Conservation (phyloP, 176 grass and related monocot species). For the Areca catechu region DNA sequence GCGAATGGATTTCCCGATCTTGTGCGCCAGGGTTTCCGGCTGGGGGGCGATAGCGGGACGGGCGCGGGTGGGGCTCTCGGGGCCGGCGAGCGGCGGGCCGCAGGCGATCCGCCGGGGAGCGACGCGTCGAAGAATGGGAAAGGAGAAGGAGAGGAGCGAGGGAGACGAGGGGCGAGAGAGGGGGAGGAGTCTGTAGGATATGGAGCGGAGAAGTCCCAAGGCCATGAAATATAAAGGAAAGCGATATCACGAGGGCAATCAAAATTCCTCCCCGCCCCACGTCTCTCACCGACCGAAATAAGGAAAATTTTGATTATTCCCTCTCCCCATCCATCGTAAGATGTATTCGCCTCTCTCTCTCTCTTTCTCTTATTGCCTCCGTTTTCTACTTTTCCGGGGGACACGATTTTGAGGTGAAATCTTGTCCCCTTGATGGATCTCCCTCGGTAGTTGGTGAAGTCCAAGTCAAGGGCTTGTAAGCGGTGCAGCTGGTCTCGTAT, state of each 20-base stretch:
- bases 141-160: background rate
- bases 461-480: too few species aligned
- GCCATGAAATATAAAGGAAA: slow-evolving; percentile 39
- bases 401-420: too few species aligned
- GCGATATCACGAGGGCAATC: slow-evolving; percentile 6
- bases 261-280: background rate
- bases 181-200: slow-evolving; percentile 23
- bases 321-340: too few species aligned
- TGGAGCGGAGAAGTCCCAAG: slow-evolving; percentile 31
- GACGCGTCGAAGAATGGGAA: background rate
- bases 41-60: background rate
- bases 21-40: slow-evolving; percentile 40
- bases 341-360: too few species aligned
- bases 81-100: slow-evolving; percentile 12
- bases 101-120: slow-evolving; percentile 1
- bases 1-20: slow-evolving; percentile 45
- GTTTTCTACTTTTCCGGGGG: too few species aligned
- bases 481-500: too few species aligned
- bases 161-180: slow-evolving; percentile 21
- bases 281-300: too few species aligned
- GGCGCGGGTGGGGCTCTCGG: slow-evolving; percentile 6
- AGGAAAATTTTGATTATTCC: too few species aligned
- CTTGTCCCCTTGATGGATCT: too few species aligned
- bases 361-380: too few species aligned
- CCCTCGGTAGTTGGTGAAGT: too few species aligned